These are phyloP conservation scores for Hericium coralloides DNA, from an alignment of 768 basidiomycete genomes.

Conservation along the genomic window DNA sequence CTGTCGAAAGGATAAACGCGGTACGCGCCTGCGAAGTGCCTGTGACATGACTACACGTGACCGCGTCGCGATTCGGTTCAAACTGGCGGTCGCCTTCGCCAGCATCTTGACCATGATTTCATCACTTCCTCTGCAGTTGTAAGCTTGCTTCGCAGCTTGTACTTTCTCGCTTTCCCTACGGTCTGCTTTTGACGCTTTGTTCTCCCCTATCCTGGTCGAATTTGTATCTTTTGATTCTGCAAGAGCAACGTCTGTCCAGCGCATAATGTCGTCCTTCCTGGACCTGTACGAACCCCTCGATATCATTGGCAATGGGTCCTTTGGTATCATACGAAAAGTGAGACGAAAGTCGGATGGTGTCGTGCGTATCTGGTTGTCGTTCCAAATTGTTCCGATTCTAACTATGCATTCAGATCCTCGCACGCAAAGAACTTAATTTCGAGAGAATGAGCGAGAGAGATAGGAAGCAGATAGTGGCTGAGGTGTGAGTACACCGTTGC, in stretches of 20 bases:
- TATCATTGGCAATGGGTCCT: slow-evolving; percentile 93
- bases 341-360: slow-evolving; percentile 72
- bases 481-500: slow-evolving; percentile 64
- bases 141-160: no score
- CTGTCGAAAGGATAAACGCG: no score
- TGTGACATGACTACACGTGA: not conserved
- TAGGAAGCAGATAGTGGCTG: slow-evolving; percentile 92
- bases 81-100: not conserved
- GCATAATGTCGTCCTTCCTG: slow-evolving; percentile 32
- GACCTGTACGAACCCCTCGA: slow-evolving; percentile 83
- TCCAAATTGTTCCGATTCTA: not conserved
- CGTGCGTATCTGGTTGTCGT: slow-evolving; percentile 38
- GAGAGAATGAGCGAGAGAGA: slow-evolving; percentile 95
- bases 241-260: not conserved
- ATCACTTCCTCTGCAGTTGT: not conserved
- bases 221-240: not conserved
- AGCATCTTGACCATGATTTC: not conserved
- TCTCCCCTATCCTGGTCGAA: not conserved
- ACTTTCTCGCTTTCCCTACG: not conserved
- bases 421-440: slow-evolving; percentile 94
- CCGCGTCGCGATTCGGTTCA: not conserved
- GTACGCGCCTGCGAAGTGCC: not conserved
- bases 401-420: slow-evolving; percentile 49
- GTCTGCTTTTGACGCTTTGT: not conserved
- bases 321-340: slow-evolving; percentile 96